These are phyloP conservation scores for Catunica adiposa DNA, from an alignment of 2,329 filamentous ascomycete species.

Conservation along the genomic window DNA sequence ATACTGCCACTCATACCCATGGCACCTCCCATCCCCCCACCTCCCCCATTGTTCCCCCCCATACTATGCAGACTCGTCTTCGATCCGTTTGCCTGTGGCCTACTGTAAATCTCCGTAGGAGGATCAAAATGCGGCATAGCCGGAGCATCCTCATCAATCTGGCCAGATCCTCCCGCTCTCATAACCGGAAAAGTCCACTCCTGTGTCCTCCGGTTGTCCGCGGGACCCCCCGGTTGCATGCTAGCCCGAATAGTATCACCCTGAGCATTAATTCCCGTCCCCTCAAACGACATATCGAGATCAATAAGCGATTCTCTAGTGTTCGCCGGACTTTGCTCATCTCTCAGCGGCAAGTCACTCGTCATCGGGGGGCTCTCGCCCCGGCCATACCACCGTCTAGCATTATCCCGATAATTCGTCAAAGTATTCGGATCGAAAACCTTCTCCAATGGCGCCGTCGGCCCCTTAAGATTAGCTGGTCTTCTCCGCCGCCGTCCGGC, in stretches of 20 bases:
- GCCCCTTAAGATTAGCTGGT: slow-evolving; percentile 26
- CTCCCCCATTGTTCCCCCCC: not conserved
- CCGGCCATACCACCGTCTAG: slow-evolving; percentile 26
- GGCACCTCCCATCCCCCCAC: not conserved
- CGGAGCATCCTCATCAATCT: slow-evolving; percentile 10
- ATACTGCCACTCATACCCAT: not conserved
- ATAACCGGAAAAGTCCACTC: slow-evolving; percentile 33
- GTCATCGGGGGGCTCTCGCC: slow-evolving; percentile 18
- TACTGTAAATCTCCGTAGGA: slow-evolving; percentile 11
- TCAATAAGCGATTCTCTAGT: slow-evolving; percentile 30
- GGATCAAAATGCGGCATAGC: slow-evolving; percentile 1
- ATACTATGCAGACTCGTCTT: not conserved
- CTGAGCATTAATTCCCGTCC: slow-evolving; percentile 5
- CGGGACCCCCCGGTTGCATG: not conserved
- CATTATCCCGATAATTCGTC: slow-evolving; percentile 31
- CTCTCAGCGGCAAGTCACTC: slow-evolving; percentile 29
- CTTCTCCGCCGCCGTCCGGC: slow-evolving; percentile 23
- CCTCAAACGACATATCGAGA: slow-evolving; percentile 26
- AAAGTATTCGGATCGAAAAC: slow-evolving; percentile 32
- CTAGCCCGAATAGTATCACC: slow-evolving; percentile 11
- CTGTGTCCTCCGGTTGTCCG: slow-evolving; percentile 23
- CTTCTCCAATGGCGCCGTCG: slow-evolving; percentile 29
- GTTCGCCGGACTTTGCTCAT: slow-evolving; percentile 23
- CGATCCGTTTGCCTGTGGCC: slow-evolving; percentile 7
- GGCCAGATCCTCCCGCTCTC: slow-evolving; percentile 5